Conservation (phyloP, 129 eudicot genomes). For the Gnaphalium uliginosum region DNA sequence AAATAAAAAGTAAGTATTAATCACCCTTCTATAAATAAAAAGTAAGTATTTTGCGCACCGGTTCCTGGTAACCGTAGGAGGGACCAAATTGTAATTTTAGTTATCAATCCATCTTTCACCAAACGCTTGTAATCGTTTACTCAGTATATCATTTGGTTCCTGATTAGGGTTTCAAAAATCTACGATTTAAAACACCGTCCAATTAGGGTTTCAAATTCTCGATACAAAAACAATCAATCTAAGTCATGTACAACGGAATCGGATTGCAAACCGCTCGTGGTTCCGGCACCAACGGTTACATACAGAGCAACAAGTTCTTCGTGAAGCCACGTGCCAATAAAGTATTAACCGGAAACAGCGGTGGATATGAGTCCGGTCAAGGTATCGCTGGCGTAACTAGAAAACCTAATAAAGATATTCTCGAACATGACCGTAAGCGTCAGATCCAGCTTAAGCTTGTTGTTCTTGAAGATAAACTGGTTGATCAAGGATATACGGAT, state of each 20-base stretch:
- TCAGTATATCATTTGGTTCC: not conserved
- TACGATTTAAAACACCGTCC: not conserved
- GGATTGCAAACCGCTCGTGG: constrained; percentile 93
- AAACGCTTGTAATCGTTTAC: not conserved
- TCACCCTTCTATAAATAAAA: too few species aligned
- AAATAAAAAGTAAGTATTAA: too few species aligned
- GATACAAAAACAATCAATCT: not conserved
- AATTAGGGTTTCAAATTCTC: constrained; percentile 11
- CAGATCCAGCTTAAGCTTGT: constrained; percentile 82
- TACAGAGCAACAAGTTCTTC: constrained; percentile 81
- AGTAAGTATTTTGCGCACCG: too few species aligned
- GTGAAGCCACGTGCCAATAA: constrained; percentile 56
- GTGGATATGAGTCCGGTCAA: constrained; percentile 60
- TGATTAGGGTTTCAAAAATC: not conserved
- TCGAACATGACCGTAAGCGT: constrained; percentile 95
- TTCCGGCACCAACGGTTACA: constrained; percentile 92
- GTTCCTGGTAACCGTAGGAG: not conserved
- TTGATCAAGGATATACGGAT: constrained; percentile 82
- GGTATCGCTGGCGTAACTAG: constrained; percentile 76
- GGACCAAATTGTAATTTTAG: not conserved
- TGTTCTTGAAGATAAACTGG: constrained; percentile 75
- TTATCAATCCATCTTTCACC: not conserved
- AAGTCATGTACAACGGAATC: constrained; percentile 84
- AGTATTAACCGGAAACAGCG: constrained; percentile 37
- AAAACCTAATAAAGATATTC: constrained; percentile 66